A percentile compares a stretch with the other conserved stretches of the same genome.
These are phyloP conservation scores for Hanseniaspora vineae DNA, from an alignment of 805 yeast genomes.

Conservation along the genomic window DNA sequence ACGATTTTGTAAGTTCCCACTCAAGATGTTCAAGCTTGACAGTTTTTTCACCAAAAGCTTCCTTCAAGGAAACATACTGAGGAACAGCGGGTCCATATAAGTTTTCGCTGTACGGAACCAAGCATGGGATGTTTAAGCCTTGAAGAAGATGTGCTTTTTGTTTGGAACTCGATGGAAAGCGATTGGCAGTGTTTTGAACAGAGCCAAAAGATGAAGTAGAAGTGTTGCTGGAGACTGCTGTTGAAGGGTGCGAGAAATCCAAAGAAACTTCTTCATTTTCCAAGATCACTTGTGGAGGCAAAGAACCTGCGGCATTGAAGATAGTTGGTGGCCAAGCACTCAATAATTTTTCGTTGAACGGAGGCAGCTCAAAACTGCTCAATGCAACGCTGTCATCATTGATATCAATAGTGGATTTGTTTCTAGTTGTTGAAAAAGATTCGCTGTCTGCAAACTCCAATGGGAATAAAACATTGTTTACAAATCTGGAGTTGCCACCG, in stretches of 20 bases:
- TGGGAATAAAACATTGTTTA: constrained; percentile 20
- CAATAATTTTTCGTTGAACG: constrained; percentile 59
- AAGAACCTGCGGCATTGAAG: constrained; percentile 49
- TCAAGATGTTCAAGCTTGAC: not conserved
- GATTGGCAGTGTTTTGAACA: not conserved
- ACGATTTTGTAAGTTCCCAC: not conserved
- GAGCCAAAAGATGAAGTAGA: not conserved
- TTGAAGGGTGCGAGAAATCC: not conserved
- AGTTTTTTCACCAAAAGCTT: constrained; percentile 40
- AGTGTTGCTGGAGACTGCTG: not conserved
- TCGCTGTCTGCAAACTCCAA: constrained; percentile 41
- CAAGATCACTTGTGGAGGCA: constrained; percentile 39
- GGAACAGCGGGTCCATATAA: constrained; percentile 29
- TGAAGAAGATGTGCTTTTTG: not conserved
- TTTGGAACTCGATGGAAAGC: not conserved
- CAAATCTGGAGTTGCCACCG: constrained; percentile 4
- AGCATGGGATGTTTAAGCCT: not conserved
- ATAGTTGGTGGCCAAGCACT: constrained; percentile 68
- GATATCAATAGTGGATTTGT: constrained; percentile 16
- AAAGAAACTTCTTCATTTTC: not conserved
- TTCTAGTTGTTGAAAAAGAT: constrained; percentile 24
- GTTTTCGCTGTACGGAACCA: constrained; percentile 17
- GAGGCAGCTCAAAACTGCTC: constrained; percentile 73
- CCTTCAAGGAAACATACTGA: constrained; percentile 44
- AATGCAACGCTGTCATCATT: constrained; percentile 45